A percentile compares a stretch with the other conserved stretches of the same genome.
These are phyloP conservation scores for Fusarium sp. DNA, from an alignment of 2,329 filamentous ascomycete species.

Conservation along the genomic window DNA sequence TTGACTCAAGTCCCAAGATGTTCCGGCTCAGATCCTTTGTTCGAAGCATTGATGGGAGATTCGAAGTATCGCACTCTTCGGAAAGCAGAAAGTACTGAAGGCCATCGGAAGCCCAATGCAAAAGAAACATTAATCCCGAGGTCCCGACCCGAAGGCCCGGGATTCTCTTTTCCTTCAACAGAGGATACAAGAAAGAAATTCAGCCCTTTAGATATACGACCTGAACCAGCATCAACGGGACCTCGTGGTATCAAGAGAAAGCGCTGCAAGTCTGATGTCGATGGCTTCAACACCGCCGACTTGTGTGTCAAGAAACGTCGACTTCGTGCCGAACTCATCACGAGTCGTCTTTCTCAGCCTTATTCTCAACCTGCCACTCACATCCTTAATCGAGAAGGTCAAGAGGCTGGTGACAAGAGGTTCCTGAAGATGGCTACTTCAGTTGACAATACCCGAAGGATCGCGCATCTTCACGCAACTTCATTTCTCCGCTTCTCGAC, in stretches of 20 bases:
- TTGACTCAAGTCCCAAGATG: conserved; percentile 37
- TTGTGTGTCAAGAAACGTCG: conserved; percentile 73
- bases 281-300: conserved; percentile 62
- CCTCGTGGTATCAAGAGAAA: conserved; percentile 56
- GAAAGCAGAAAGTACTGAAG: neutral
- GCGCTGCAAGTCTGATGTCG: conserved; percentile 65
- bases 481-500: conserved; percentile 71
- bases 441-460: conserved; percentile 48
- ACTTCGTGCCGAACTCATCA: conserved; percentile 69
- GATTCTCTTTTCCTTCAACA: conserved; percentile 28
- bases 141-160: neutral
- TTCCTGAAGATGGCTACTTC: conserved; percentile 60
- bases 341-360: conserved; percentile 74
- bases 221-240: neutral
- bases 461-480: conserved; percentile 57
- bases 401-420: conserved; percentile 55
- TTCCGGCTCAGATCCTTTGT: conserved; percentile 31
- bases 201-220: conserved; percentile 21
- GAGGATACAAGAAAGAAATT: neutral
- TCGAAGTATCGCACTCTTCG: neutral
- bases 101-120: neutral
- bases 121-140: neutral
- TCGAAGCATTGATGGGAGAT: conserved; percentile 34
- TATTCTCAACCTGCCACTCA: conserved; percentile 76
- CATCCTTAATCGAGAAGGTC: conserved; percentile 69